Evolutionary conservation across 306 rosid species (phyloP).

Genomic region (Prunus salicina): DNA sequence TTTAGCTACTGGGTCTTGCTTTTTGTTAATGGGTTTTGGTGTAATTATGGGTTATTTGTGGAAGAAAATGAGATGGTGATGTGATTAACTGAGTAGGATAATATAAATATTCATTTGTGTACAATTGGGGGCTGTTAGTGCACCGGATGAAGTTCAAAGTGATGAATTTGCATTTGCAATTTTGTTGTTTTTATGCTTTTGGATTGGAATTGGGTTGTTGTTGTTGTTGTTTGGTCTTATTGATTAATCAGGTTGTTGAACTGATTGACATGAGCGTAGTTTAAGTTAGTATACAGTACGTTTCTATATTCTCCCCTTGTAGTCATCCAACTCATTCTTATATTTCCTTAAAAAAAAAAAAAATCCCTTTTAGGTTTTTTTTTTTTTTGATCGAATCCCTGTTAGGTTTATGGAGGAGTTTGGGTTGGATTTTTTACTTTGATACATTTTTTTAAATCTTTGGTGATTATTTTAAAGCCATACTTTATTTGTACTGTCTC

Average conservation of each 20-base stretch:
- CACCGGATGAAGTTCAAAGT: background rate
- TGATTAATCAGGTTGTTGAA: background rate
- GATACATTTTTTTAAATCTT: background rate
- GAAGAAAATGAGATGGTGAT: background rate
- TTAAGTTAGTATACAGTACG: background rate
- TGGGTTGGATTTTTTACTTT: background rate
- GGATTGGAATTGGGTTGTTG: constrained; percentile 9
- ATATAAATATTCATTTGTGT: background rate
- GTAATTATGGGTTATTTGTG: background rate
- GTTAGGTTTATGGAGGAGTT: background rate
- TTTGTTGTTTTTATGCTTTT: background rate
- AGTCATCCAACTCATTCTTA: background rate
- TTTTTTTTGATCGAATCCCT: no score
- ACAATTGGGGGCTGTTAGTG: background rate
- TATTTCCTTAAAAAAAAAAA: background rate
- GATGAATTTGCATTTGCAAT: background rate
- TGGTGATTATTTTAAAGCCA: background rate
- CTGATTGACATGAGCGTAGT: background rate
- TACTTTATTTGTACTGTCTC: background rate
- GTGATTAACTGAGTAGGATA: background rate
- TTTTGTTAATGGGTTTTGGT: constrained; percentile 25
- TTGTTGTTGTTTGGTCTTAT: background rate
- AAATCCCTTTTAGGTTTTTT: background rate
- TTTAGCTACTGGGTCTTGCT: constrained; percentile 22
- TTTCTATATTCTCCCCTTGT: background rate